Evolutionary conservation across 2,329 filamentous ascomycete species (phyloP).

Genomic region (Immersiporthe knoxdaviesiana): DNA sequence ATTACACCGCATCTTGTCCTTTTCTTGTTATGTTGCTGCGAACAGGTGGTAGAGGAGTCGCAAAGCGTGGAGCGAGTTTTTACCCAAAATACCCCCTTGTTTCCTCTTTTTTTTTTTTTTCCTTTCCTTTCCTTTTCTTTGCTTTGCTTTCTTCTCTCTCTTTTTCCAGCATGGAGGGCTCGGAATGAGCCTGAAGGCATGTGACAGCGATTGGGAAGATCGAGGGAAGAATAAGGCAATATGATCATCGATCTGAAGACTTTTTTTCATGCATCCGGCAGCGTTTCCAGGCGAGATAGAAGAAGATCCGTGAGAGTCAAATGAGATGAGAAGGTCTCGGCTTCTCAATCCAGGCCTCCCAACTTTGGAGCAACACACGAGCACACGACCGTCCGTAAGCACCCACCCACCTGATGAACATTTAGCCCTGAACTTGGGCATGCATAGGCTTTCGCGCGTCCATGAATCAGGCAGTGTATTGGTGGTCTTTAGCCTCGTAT

Average conservation of each 20-base stretch:
- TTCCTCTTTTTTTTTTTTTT: not conserved
- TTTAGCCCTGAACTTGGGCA: not conserved
- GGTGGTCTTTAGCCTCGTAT: not conserved
- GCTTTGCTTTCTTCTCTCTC: not conserved
- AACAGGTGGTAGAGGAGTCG: not conserved
- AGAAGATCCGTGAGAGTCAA: not conserved
- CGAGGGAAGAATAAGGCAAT: not conserved
- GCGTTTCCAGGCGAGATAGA: not conserved
- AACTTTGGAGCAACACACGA: not conserved
- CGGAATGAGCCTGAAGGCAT: not conserved
- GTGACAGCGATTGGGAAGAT: not conserved
- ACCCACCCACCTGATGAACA: not conserved
- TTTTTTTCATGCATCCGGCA: not conserved
- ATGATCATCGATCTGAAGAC: not conserved
- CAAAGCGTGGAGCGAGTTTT: not conserved
- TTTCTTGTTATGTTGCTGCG: not conserved
- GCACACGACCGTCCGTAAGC: not conserved
- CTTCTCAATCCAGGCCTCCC: not conserved
- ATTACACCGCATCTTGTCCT: not conserved
- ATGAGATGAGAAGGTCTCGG: not conserved
- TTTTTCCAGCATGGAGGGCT: not conserved
- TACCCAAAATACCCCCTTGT: slow-evolving; percentile 15
- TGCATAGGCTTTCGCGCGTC: not conserved
- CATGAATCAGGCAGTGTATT: not conserved
- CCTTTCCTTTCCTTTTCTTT: not conserved